Evolutionary conservation across 2,329 filamentous ascomycete genomes (phyloP).

Genomic region (Xylaria sp.): DNA sequence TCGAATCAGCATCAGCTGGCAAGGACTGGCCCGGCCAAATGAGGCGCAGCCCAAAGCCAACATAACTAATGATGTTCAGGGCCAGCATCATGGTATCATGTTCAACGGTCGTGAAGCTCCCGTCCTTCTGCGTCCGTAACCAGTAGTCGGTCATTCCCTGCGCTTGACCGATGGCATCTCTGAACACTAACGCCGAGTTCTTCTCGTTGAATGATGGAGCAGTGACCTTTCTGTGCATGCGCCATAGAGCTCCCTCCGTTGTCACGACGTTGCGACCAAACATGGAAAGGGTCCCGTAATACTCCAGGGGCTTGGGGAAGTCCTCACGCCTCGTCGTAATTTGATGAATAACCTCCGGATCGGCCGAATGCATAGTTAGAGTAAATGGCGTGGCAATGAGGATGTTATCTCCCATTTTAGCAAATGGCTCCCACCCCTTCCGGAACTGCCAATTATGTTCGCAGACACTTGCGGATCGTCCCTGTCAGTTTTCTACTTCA

Average conservation of each 20-base stretch:
- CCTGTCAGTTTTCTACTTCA: constrained; percentile 17
- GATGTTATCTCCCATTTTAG: constrained; percentile 70
- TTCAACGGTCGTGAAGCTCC: constrained; percentile 66
- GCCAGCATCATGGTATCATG: constrained; percentile 73
- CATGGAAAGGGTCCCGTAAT: constrained; percentile 69
- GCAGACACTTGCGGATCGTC: constrained; percentile 49
- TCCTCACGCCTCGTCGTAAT: constrained; percentile 73
- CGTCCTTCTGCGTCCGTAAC: constrained; percentile 55
- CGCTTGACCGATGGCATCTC: constrained; percentile 71
- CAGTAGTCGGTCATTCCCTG: constrained; percentile 70
- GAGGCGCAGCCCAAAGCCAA: constrained; percentile 76
- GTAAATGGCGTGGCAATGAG: constrained; percentile 68
- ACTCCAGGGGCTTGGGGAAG: constrained; percentile 75
- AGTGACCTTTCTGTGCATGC: constrained; percentile 76
- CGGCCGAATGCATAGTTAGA: constrained; percentile 66
- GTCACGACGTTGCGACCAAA: constrained; percentile 79
- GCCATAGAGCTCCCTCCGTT: constrained; percentile 76
- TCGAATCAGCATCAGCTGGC: constrained; percentile 56
- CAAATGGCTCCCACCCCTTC: constrained; percentile 66
- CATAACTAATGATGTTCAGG: constrained; percentile 69
- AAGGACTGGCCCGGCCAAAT: constrained; percentile 71
- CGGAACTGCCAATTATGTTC: constrained; percentile 69
- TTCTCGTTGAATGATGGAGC: constrained; percentile 80
- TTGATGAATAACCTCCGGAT: constrained; percentile 73
- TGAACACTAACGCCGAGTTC: constrained; percentile 76